Conservation (phyloP, 1,284 basidiomycete genomes). For the Fomes fomentarius region DNA sequence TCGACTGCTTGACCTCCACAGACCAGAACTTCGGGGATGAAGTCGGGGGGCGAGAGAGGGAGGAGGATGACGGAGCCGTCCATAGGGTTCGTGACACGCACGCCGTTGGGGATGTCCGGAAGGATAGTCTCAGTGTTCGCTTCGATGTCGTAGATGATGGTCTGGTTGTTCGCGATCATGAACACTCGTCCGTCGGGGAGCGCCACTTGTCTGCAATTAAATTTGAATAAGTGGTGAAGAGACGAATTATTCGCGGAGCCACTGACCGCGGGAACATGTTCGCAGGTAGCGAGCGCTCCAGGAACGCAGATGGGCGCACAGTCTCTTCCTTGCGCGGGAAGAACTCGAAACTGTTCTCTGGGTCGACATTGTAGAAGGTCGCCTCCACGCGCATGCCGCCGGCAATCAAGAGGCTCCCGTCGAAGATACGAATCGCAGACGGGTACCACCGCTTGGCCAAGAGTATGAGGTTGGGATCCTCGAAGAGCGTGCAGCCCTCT, state of each 20-base stretch:
- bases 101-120: constrained; percentile 49
- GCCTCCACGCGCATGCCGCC: constrained; percentile 41
- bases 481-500: constrained; percentile 40
- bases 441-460: constrained; percentile 44
- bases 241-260: background rate
- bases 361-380: constrained; percentile 42
- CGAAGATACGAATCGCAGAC: constrained; percentile 42
- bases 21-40: constrained; percentile 49
- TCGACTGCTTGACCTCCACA: constrained; percentile 45
- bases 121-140: constrained; percentile 41
- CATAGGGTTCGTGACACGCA: constrained; percentile 44
- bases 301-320: constrained; percentile 47
- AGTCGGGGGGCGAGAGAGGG: constrained; percentile 47
- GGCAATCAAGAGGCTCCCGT: constrained; percentile 44
- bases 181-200: constrained; percentile 42
- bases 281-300: constrained; percentile 30
- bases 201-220: constrained; percentile 15
- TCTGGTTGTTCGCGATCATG: constrained; percentile 48
- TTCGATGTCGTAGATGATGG: constrained; percentile 28
- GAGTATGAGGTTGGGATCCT: constrained; percentile 41
- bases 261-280: constrained; percentile 29
- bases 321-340: constrained; percentile 54
- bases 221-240: background rate
- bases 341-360: constrained; percentile 55
- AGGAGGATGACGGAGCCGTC: constrained; percentile 49